Conservation (phyloP, 495 filamentous ascomycete species). For the Annulohypoxylon stygium region DNA sequence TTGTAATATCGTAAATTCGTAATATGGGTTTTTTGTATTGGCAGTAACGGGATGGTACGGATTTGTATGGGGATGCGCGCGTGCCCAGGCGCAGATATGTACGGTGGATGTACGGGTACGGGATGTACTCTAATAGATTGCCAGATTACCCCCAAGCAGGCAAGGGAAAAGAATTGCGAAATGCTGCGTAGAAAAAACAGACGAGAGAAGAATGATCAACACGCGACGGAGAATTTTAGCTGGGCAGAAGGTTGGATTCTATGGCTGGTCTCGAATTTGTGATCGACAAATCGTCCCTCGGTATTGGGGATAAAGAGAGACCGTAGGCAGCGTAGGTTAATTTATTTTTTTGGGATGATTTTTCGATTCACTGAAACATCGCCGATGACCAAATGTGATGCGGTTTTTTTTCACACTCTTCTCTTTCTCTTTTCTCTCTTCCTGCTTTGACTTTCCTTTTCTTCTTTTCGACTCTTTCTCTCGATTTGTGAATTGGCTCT, state of each 20-base stretch:
- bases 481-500: neutral
- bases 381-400: conserved; percentile 25
- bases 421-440: neutral
- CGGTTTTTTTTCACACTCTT: conserved; percentile 3
- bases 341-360: conserved; percentile 36
- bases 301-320: conserved; percentile 46
- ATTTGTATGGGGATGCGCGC: conserved; percentile 9
- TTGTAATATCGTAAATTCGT: neutral
- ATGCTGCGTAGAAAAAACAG: conserved; percentile 14
- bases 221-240: conserved; percentile 48
- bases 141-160: neutral
- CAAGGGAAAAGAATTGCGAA: conserved; percentile 25
- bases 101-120: neutral
- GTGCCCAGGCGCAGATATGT: conserved; percentile 17
- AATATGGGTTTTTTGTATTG: conserved; percentile 16
- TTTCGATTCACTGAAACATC: conserved; percentile 39
- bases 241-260: conserved; percentile 26
- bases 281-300: conserved; percentile 45
- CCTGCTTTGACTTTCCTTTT: neutral
- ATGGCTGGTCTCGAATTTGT: conserved; percentile 47
- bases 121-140: conserved; percentile 16
- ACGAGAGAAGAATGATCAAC: conserved; percentile 42
- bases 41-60: conserved; percentile 5
- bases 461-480: conserved; percentile 10
- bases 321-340: conserved; percentile 30